Evolutionary conservation across 202 grass and related monocot genomes (phyloP), one percentile per base, ranked within the genome.

Genomic region (Brachypodium distachyon): DNA sequence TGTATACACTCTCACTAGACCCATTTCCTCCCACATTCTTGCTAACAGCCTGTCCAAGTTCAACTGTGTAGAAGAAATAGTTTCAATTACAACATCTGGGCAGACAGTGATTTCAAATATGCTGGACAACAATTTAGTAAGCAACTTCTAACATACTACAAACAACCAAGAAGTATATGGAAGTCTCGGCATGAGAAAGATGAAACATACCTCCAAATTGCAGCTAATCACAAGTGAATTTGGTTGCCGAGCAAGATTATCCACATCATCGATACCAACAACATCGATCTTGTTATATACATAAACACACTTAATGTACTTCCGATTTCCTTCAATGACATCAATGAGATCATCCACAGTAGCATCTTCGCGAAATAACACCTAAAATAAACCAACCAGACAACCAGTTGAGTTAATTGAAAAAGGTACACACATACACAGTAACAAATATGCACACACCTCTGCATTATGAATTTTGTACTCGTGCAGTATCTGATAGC

Each of bases 231-330:
- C 96, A 72, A 99, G 87, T 23, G 96, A 99, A 85, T 91, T 99
- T 67, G 92, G 96, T 68, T 99, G 96, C 73, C 96, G 89, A 38
- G 96, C 84, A 69, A 99, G 89, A 1, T 84, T 88, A 80, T 99
- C 96, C 60, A 99, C 92, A 70, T 99, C 96, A 77, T 99, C 96
- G 73, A 99, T 99, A 85, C 96, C 96, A 48, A 99, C 81, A 54
- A 99, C 96, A 83, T 99, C 96, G 77, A 99, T 99, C 83, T 99
- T 99, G 83, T 99, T 99, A 82, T 99, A 99, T 52, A 99, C 96
- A 62, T 99, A 99, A 83, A 99, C 74, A 80, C 96, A 99, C 70
- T 99, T 99, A 36, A 99, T 99, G 72, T 99, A 99, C 70, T 95
- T 99, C 12, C 96, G 87, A 61, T 99, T 99, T 67, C 96, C 96